A percentile compares a stretch with the other conserved stretches of the same genome.
phyloP scores from a whole-genome alignment of 345 rosid species.

The Aegle marmelos region DNA sequence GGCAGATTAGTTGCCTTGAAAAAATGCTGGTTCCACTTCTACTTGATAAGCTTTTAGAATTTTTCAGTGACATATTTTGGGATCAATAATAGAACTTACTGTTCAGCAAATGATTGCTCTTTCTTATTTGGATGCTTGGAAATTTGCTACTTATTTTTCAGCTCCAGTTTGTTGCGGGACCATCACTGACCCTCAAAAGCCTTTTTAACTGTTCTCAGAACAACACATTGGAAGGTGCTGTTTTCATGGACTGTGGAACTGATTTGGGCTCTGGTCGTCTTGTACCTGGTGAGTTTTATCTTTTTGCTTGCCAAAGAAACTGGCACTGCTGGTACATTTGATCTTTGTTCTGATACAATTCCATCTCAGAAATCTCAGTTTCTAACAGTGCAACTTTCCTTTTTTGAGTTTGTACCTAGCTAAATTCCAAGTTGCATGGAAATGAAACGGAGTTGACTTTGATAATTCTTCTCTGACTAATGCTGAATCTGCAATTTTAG shows the following conservation, averaged over 20 bases:
- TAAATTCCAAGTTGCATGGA: neutral
- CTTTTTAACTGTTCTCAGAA: constrained; percentile 35
- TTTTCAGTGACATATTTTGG: neutral
- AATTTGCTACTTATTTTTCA: neutral
- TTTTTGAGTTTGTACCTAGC: neutral
- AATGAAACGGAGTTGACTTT: neutral
- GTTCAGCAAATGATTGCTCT: neutral
- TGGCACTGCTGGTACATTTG: neutral
- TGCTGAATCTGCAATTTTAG: neutral
- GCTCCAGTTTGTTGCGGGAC: neutral
- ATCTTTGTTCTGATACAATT: neutral
- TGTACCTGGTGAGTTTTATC: constrained; percentile 59
- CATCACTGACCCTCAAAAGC: neutral
- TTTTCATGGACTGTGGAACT: constrained; percentile 73
- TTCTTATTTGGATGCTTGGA: neutral
- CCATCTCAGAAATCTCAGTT: neutral
- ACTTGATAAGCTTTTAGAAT: neutral
- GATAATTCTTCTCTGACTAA: neutral
- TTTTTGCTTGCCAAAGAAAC: constrained; percentile 7
- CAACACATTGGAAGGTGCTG: constrained; percentile 62
- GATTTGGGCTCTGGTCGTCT: constrained; percentile 71
- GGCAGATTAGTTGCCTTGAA: neutral
- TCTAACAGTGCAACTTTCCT: neutral
- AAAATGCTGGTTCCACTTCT: neutral
- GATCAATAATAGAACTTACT: neutral